phyloP scores from a whole-genome alignment of 2,329 filamentous ascomycete species.

The Phyllosticta paracitricarpa region DNA sequence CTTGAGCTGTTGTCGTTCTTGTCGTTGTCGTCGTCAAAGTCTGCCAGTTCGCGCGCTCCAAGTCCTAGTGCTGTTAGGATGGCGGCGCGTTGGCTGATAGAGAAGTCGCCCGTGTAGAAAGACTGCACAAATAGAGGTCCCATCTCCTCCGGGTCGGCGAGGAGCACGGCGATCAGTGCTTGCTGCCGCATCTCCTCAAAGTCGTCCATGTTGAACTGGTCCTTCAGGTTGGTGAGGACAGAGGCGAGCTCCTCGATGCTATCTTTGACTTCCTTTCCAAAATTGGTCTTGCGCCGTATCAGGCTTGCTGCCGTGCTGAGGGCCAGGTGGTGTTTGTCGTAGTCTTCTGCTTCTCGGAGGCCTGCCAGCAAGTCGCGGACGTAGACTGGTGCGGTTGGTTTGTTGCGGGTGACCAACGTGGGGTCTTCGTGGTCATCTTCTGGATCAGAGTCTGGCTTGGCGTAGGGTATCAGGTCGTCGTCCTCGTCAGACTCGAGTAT shows the following conservation, averaged over 20 bases:
- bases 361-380: conserved; percentile 74
- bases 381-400: conserved; percentile 77
- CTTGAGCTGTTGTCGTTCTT: conserved; percentile 27
- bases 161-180: conserved; percentile 69
- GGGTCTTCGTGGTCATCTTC: conserved; percentile 93
- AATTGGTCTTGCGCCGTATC: conserved; percentile 79
- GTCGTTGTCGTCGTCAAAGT: conserved; percentile 51
- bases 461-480: conserved; percentile 64
- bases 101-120: conserved; percentile 89
- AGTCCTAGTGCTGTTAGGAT: conserved; percentile 76
- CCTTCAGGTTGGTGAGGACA: conserved; percentile 67
- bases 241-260: conserved; percentile 74
- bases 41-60: conserved; percentile 73
- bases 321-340: conserved; percentile 74
- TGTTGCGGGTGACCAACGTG: conserved; percentile 73
- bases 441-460: conserved; percentile 76
- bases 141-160: conserved; percentile 67
- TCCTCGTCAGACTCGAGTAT: conserved; percentile 43
- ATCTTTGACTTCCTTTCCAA: conserved; percentile 78
- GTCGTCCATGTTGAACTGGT: conserved; percentile 70
- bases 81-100: conserved; percentile 70
- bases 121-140: conserved; percentile 74
- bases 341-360: conserved; percentile 70
- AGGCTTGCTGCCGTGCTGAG: conserved; percentile 66
- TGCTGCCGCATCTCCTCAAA: conserved; percentile 70